These are phyloP conservation scores for Naumovozyma castellii DNA, from an alignment of 805 yeast genomes.

Conservation along the genomic window DNA sequence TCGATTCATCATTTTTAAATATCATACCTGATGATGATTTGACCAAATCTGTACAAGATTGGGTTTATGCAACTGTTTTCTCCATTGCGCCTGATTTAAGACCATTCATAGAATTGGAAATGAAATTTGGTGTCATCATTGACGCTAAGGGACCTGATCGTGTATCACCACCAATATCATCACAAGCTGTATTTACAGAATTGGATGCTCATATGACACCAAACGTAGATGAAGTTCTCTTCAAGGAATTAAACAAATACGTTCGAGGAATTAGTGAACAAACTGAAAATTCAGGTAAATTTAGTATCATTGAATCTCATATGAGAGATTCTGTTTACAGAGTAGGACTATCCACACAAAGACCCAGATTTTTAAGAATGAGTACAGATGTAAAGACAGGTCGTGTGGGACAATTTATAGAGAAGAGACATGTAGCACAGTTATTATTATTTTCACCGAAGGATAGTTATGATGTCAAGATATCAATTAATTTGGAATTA, in stretches of 20 bases:
- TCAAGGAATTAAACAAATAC: conserved; percentile 45
- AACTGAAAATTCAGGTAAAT: conserved; percentile 43
- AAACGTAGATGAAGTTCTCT: conserved; percentile 56
- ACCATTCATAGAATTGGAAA: conserved; percentile 59
- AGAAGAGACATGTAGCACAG: conserved; percentile 66
- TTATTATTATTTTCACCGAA: conserved; percentile 66
- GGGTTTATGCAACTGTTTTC: conserved; percentile 76
- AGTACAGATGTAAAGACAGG: conserved; percentile 61
- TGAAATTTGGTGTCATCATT: conserved; percentile 64
- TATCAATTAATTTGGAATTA: conserved; percentile 67
- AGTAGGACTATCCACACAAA: conserved; percentile 52
- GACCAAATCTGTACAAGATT: conserved; percentile 72
- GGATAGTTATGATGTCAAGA: conserved; percentile 63
- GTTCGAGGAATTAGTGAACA: conserved; percentile 45
- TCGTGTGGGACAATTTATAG: conserved; percentile 57
- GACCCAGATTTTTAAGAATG: conserved; percentile 55
- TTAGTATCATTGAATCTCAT: conserved; percentile 51
- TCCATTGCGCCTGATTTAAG: conserved; percentile 48
- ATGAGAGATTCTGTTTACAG: conserved; percentile 55
- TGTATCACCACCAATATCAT: conserved; percentile 53
- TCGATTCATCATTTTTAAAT: conserved; percentile 42
- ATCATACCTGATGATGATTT: conserved; percentile 73
- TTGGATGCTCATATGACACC: conserved; percentile 51
- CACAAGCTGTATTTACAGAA: conserved; percentile 57
- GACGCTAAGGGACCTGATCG: conserved; percentile 55